Percentiles rank a stretch among this genome's conserved stretches.
phyloP scores from a whole-genome alignment of 2,329 filamentous ascomycete genomes.

The Fusarium globosum region DNA sequence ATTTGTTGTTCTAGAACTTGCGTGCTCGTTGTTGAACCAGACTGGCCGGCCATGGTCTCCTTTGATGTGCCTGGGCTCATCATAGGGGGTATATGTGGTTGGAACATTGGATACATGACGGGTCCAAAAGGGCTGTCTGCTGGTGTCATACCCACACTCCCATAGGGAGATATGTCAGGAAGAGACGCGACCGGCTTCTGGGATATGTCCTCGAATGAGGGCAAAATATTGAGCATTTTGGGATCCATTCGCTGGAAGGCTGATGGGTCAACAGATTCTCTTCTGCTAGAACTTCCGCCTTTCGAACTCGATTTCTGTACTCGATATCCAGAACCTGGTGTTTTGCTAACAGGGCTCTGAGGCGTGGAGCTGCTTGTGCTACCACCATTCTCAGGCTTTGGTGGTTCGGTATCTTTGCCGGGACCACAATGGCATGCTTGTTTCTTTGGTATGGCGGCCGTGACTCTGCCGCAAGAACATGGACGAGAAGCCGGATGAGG shows the following conservation, averaged over 20 bases:
- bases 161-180: slow-evolving; percentile 44
- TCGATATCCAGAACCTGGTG: slow-evolving; percentile 53
- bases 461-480: slow-evolving; percentile 73
- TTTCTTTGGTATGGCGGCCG: slow-evolving; percentile 70
- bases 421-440: slow-evolving; percentile 65
- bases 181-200: slow-evolving; percentile 41
- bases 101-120: slow-evolving; percentile 49
- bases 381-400: slow-evolving; percentile 42
- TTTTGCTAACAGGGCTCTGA: slow-evolving; percentile 47
- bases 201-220: slow-evolving; percentile 47
- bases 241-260: slow-evolving; percentile 65
- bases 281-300: slow-evolving; percentile 49
- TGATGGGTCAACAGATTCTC: slow-evolving; percentile 62
- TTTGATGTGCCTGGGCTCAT: slow-evolving; percentile 32
- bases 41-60: slow-evolving; percentile 35
- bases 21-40: slow-evolving; percentile 33
- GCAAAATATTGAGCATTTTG: slow-evolving; percentile 62
- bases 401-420: slow-evolving; percentile 44
- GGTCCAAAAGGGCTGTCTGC: slow-evolving; percentile 41
- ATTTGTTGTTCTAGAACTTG: slow-evolving; percentile 23
- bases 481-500: slow-evolving; percentile 71
- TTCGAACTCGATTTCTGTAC: slow-evolving; percentile 58
- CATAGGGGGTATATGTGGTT: slow-evolving; percentile 46
- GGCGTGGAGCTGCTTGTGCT: slow-evolving; percentile 42
- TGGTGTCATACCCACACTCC: slow-evolving; percentile 45